These are phyloP conservation scores for Zostera marina DNA, from an alignment of 116 monocot species.

Conservation along the genomic window DNA sequence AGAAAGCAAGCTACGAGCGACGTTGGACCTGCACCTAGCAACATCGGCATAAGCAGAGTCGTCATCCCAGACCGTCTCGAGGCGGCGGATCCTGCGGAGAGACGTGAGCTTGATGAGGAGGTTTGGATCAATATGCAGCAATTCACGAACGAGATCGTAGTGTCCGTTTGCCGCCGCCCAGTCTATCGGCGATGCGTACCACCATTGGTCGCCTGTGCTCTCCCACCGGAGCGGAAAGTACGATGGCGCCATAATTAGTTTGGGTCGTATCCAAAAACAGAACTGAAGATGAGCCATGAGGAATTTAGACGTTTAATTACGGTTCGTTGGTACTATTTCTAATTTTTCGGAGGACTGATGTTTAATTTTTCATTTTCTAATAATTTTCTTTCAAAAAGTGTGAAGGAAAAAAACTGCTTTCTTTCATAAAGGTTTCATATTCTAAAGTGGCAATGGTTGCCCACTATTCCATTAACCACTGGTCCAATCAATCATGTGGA, in stretches of 20 bases:
- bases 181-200: conserved; percentile 94
- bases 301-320: no score
- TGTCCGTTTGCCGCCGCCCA: conserved; percentile 93
- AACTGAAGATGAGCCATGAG: no score
- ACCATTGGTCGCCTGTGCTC: conserved; percentile 96
- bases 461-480: no score
- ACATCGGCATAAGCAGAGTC: conserved; percentile 46
- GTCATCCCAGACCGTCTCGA: conserved; percentile 91
- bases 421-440: no score
- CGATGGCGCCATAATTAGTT: conserved; percentile 18
- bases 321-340: no score
- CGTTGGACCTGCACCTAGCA: conserved; percentile 44
- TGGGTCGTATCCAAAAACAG: no score
- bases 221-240: conserved; percentile 98
- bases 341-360: no score
- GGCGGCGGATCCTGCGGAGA: conserved; percentile 78
- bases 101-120: conserved; percentile 96
- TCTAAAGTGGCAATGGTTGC: no score
- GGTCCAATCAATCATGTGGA: no score
- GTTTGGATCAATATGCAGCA: conserved; percentile 68
- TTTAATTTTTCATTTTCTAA: no score
- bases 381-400: no score
- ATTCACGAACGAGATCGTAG: conserved; percentile 83
- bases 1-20: conserved; percentile 45
- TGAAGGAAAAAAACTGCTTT: no score